Conservation (phyloP, 2,329 filamentous ascomycete species). For the Pseudomassariella vexata region DNA sequence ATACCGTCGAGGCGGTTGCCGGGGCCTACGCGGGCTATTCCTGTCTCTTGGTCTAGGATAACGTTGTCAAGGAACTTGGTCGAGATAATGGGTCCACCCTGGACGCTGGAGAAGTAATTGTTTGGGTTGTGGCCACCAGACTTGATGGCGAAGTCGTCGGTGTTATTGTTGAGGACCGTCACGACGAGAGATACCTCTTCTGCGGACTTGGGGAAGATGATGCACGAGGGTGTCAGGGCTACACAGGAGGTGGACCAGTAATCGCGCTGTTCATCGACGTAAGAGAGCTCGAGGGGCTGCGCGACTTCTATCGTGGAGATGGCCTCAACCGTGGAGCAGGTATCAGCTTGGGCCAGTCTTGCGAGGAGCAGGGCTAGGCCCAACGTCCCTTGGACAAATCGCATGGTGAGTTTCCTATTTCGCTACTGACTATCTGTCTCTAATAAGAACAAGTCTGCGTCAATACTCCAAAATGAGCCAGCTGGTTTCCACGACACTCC, state of each 20-base stretch:
- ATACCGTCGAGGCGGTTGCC: conserved; percentile 38
- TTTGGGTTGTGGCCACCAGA: conserved; percentile 55
- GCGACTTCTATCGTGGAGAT: conserved; percentile 28
- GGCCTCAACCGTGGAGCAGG: conserved; percentile 29
- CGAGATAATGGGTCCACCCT: conserved; percentile 43
- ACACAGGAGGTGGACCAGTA: conserved; percentile 42
- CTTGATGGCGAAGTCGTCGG: conserved; percentile 47
- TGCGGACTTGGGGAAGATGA: conserved; percentile 41
- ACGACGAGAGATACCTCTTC: conserved; percentile 47
- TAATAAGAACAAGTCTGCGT: too few species aligned
- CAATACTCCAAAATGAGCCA: too few species aligned
- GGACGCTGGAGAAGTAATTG: conserved; percentile 43
- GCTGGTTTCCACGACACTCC: too few species aligned
- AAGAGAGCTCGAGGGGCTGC: conserved; percentile 24
- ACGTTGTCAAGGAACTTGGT: conserved; percentile 37
- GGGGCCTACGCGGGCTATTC: conserved; percentile 36
- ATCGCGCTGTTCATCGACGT: conserved; percentile 30
- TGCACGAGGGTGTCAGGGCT: conserved; percentile 36
- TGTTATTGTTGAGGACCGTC: conserved; percentile 37
- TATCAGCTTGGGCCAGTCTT: conserved; percentile 21
- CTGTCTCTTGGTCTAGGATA: conserved; percentile 28
- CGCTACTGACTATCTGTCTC: too few species aligned
- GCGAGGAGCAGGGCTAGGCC: conserved; percentile 11
- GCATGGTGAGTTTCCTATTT: too few species aligned
- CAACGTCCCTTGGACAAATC: too few species aligned